Evolutionary conservation across 2,329 filamentous ascomycete species (phyloP), one percentile per base, ranked within the genome.

Genomic region (Cercospora sp.): DNA sequence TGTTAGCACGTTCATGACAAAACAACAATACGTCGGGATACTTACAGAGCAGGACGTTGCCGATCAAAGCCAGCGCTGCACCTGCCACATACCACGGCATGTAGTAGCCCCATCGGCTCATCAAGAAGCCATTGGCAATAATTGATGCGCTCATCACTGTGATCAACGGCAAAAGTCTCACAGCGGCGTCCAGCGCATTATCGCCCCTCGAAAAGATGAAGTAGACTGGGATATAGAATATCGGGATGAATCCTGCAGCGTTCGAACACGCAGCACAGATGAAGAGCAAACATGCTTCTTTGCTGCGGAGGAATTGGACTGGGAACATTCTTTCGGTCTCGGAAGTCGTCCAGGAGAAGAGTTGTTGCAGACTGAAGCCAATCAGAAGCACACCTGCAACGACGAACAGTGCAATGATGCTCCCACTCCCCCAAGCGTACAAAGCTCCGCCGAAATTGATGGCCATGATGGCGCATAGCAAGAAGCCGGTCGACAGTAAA

Each of bases 151-250:
- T 77, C 1, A 81, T 64, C 0, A 82, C 76, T 28, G 80, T 67
- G 53, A 84, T 74, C 30, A 82, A 78, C 0, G 82, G 84, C 1
- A 85, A 72, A 1, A 84, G 74, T 8, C 79, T 76, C 1, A 82
- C 79, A 2, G 79, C 82, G 8, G 82, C 78, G 13, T 80, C 68
- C 4, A 85, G 71, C 0, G 81, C 77, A 0, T 71, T 75, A 57
- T 85, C 83, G 5, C 81, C 82, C 3, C 78, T 79, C 0, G 80
- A 80, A 72, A 87, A 88, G 66, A 85, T 82, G 74, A 87, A 87
- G 77, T 59, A 87, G 0, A 87, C 76, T 0, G 86, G 86, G 5
- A 85, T 82, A 75, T 85, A 88, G 76, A 87, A 88, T 4, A 85
- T 77, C 0, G 79, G 78, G 61, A 71, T 53, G 21, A 66, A 68